Evolutionary conservation across 2,329 filamentous ascomycete genomes (phyloP).

Genomic region (Tolypocladium ophioglossoides): DNA sequence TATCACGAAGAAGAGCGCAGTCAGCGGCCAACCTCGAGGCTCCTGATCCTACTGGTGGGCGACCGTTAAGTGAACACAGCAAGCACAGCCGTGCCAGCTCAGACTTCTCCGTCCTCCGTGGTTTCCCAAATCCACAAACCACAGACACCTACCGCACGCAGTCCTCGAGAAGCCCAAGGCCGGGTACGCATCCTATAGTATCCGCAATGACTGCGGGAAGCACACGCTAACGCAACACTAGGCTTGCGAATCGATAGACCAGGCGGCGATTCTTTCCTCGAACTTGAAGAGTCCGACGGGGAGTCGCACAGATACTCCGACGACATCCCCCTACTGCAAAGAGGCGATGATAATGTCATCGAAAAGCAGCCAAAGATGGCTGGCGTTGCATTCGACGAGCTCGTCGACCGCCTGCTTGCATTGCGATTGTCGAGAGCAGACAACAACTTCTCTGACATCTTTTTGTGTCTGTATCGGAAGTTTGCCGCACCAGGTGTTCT

Average conservation of each 20-base stretch:
- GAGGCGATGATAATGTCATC: slow-evolving; percentile 52
- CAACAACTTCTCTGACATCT: slow-evolving; percentile 77
- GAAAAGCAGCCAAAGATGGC: slow-evolving; percentile 35
- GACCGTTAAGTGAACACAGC: slow-evolving; percentile 49
- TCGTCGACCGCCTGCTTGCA: slow-evolving; percentile 78
- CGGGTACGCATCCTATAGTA: slow-evolving; percentile 10
- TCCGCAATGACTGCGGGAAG: slow-evolving; percentile 13
- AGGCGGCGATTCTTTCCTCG: slow-evolving; percentile 46
- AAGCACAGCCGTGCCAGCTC: slow-evolving; percentile 63
- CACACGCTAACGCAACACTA: slow-evolving; percentile 36
- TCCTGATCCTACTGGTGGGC: slow-evolving; percentile 35
- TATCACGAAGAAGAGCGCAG: slow-evolving; percentile 44
- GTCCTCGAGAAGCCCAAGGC: slow-evolving; percentile 20
- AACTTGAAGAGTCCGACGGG: slow-evolving; percentile 59
- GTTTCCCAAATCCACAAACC: slow-evolving; percentile 37
- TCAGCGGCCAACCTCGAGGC: slow-evolving; percentile 52
- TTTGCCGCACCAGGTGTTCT: slow-evolving; percentile 76
- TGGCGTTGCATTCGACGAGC: slow-evolving; percentile 53
- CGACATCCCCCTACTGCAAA: slow-evolving; percentile 55
- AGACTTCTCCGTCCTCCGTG: slow-evolving; percentile 52
- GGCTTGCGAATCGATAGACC: slow-evolving; percentile 41
- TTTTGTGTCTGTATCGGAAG: slow-evolving; percentile 87
- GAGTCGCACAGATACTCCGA: slow-evolving; percentile 58
- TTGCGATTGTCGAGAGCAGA: slow-evolving; percentile 80
- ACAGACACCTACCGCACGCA: slow-evolving; percentile 22